Evolutionary conservation across 345 rosid genomes (phyloP).

Genomic region (Citrus glauca): DNA sequence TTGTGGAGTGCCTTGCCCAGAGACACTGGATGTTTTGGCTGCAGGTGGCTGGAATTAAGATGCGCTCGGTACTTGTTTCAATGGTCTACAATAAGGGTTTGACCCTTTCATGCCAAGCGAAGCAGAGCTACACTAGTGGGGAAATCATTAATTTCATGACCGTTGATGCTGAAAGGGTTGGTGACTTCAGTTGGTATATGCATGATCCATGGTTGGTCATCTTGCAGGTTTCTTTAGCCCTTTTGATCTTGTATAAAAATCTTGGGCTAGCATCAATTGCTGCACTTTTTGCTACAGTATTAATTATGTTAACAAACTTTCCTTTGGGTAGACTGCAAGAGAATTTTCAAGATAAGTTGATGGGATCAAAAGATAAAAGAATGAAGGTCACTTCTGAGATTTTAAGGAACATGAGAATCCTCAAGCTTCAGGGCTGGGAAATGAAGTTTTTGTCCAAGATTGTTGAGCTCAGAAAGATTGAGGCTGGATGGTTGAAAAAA

Average conservation of each 20-base stretch:
- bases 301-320: slow-evolving; percentile 51
- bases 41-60: slow-evolving; percentile 49
- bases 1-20: slow-evolving; percentile 52
- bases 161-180: slow-evolving; percentile 65
- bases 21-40: slow-evolving; percentile 58
- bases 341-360: slow-evolving; percentile 62
- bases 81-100: slow-evolving; percentile 64
- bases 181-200: slow-evolving; percentile 51
- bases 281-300: slow-evolving; percentile 44
- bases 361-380: slow-evolving; percentile 62
- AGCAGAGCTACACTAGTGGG: slow-evolving; percentile 57
- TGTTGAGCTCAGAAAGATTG: slow-evolving; percentile 37
- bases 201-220: slow-evolving; percentile 61
- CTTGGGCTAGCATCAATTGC: slow-evolving; percentile 61
- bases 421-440: slow-evolving; percentile 81
- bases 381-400: slow-evolving; percentile 71
- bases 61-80: slow-evolving; percentile 43
- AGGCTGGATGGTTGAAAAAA: slow-evolving; percentile 60
- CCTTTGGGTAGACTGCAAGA: slow-evolving; percentile 59
- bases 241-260: slow-evolving; percentile 52
- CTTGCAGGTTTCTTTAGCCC: slow-evolving; percentile 49
- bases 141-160: slow-evolving; percentile 73
- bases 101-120: slow-evolving; percentile 51
- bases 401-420: slow-evolving; percentile 68
- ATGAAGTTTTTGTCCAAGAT: slow-evolving; percentile 70